Base-by-base conservation (phyloP, 1,139 yeast species). In the Diutina siamensis region DNA sequence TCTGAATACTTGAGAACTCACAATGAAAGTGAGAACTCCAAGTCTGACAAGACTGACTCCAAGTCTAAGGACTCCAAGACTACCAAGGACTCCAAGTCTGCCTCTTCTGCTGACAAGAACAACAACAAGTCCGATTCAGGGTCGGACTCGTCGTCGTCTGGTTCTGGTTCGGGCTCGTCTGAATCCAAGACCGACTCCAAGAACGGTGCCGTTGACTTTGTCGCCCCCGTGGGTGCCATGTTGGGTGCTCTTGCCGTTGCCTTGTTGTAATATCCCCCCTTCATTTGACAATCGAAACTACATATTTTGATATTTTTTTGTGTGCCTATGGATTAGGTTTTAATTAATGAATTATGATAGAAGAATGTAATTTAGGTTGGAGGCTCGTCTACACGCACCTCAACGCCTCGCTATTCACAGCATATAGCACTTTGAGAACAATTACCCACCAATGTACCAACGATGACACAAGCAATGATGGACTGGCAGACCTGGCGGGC, bases 201-300 rank as follows among this genome's bases (percentile, higher is more conserved):
- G 33, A 12, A 8, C 33, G 42, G 10, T 25, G 42, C 21, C 15
- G 33, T 38, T 18, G 21, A 20, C 31, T 38, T 38, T 15, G 42
- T 20, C n/a, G 42, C 42, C 33, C 42, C 42, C 42, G 15, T 38
- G 15, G 42, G 42, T 22, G 42, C 42, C n/a, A 15, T 15, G 13
- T 25, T 38, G 32, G 42, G 42, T 15, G 42, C 42, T 20, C 4
- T 38, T 17, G 42, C 42, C 42, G 42, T 38, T n/a, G 42, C 42
- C 4, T 38, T 38, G 42, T 21, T 38, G 42, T 38, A 25, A 38
- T 31, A 12, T 31, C 34, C 34, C 15, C 34, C 34, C 15, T 13
- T 10, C 28, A 7, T 25, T 25, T 25, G 28, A 25, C 10, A 7
- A 25, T 5, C 28, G 10, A 25, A 25, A 7, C n/a, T n/a, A n/a